Evolutionary conservation across 768 basidiomycete genomes (phyloP).

Genomic region (Tricholoma flavovirens): DNA sequence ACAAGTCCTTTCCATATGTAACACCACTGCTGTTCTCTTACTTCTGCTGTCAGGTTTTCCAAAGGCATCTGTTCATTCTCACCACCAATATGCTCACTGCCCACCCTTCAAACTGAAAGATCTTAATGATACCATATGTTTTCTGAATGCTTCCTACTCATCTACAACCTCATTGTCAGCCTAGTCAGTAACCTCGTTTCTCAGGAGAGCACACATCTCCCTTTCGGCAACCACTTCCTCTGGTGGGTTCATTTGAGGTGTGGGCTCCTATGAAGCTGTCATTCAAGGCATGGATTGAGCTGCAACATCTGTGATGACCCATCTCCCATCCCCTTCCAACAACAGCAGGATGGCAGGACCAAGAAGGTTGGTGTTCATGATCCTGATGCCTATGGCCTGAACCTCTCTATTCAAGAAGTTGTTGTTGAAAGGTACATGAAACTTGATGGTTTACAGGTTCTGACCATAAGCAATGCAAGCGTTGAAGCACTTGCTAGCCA

Average conservation of each 20-base stretch:
- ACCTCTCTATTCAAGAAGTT: slow-evolving; percentile 35
- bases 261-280: slow-evolving; percentile 38
- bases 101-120: slow-evolving; percentile 36
- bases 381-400: slow-evolving; percentile 44
- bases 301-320: slow-evolving; percentile 44
- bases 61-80: slow-evolving; percentile 44
- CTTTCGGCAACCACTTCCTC: slow-evolving; percentile 44
- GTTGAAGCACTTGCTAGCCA: slow-evolving; percentile 43
- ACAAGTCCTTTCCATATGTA: slow-evolving; percentile 20
- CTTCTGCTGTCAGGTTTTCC: slow-evolving; percentile 7
- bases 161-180: slow-evolving; percentile 1
- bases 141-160: background rate
- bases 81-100: slow-evolving; percentile 31
- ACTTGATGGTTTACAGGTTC: slow-evolving; percentile 33
- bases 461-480: slow-evolving; percentile 35
- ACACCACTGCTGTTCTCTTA: slow-evolving; percentile 10
- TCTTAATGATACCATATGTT: slow-evolving; percentile 32
- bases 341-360: slow-evolving; percentile 45
- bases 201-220: slow-evolving; percentile 38
- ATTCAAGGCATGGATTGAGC: slow-evolving; percentile 35
- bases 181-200: slow-evolving; percentile 42
- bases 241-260: slow-evolving; percentile 24
- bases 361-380: slow-evolving; percentile 29
- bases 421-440: slow-evolving; percentile 39
- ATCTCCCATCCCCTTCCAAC: slow-evolving; percentile 38